These are phyloP conservation scores for Debaryomycetaceae sp. DNA, from an alignment of 1,139 yeast genomes.

Conservation along the genomic window DNA sequence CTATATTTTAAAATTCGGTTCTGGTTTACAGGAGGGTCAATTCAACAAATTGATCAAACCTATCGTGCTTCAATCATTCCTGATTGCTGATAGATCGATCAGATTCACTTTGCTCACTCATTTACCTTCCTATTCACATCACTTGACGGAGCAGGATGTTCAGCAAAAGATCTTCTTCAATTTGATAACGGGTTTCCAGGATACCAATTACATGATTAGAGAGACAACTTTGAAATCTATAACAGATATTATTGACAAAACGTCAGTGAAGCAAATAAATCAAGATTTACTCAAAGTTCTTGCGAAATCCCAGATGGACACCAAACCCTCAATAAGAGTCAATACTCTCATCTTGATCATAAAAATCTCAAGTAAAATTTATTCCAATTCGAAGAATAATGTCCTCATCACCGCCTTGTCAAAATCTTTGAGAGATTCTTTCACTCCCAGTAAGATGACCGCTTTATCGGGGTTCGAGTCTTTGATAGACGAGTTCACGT, in stretches of 20 bases:
- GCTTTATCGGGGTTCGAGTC: constrained; percentile 73
- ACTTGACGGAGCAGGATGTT: constrained; percentile 57
- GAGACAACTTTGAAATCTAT: constrained; percentile 78
- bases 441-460: constrained; percentile 71
- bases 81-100: constrained; percentile 70
- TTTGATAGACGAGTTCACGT: constrained; percentile 62
- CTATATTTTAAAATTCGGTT: constrained; percentile 44
- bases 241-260: constrained; percentile 57
- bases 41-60: constrained; percentile 57
- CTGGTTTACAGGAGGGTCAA: constrained; percentile 31
- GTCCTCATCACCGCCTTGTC: constrained; percentile 87
- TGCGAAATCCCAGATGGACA: constrained; percentile 87
- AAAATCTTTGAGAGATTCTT: constrained; percentile 78
- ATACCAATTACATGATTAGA: constrained; percentile 75
- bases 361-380: constrained; percentile 63
- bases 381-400: constrained; percentile 55
- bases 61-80: constrained; percentile 57
- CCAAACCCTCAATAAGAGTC: constrained; percentile 78
- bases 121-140: constrained; percentile 53
- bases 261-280: constrained; percentile 78
- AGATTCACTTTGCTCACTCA: constrained; percentile 66
- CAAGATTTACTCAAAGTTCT: constrained; percentile 77
- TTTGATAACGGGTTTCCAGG: constrained; percentile 76
- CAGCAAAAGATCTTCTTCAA: constrained; percentile 68
- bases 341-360: constrained; percentile 79